These are phyloP conservation scores for Austroboletus novae-zelandiae DNA, from an alignment of 1,284 basidiomycete species.

Conservation along the genomic window DNA sequence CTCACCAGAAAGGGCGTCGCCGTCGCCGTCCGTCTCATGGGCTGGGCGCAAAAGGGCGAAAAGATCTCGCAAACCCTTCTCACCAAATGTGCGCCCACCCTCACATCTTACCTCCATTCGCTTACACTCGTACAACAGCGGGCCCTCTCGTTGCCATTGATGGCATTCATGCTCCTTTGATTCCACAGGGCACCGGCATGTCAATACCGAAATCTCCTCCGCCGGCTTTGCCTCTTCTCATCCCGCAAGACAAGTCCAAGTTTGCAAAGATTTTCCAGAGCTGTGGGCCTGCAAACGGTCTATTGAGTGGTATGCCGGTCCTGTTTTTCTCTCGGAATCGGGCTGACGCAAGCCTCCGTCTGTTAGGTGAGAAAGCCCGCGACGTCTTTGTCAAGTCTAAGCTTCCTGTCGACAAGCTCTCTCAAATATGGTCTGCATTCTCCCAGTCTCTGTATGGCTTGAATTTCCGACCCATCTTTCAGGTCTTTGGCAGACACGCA, in stretches of 20 bases:
- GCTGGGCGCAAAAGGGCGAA: constrained; percentile 89
- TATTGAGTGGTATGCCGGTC: constrained; percentile 62
- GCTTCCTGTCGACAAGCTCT: constrained; percentile 85
- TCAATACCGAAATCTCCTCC: constrained; percentile 58
- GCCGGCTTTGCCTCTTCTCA: constrained; percentile 62
- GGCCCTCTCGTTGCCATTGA: constrained; percentile 83
- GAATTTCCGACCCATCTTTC: constrained; percentile 8
- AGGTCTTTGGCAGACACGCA: constrained; percentile 96
- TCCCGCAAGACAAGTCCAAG: constrained; percentile 78
- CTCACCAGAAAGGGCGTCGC: constrained; percentile 85
- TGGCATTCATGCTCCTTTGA: constrained; percentile 53
- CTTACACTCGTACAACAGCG: constrained; percentile 44
- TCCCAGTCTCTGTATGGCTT: not conserved
- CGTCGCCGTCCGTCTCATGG: constrained; percentile 86
- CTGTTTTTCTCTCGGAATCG: not conserved
- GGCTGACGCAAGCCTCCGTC: constrained; percentile 26
- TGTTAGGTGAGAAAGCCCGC: constrained; percentile 82
- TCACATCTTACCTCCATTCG: constrained; percentile 5
- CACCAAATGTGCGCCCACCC: constrained; percentile 56
- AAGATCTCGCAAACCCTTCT: constrained; percentile 59
- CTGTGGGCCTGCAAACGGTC: constrained; percentile 71
- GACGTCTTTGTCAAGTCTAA: constrained; percentile 94
- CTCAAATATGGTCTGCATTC: constrained; percentile 83
- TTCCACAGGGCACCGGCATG: constrained; percentile 51
- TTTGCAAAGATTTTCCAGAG: constrained; percentile 79